Evolutionary conservation across 169 alveolate species (phyloP).

Genomic region (Plasmodium coatneyi): DNA sequence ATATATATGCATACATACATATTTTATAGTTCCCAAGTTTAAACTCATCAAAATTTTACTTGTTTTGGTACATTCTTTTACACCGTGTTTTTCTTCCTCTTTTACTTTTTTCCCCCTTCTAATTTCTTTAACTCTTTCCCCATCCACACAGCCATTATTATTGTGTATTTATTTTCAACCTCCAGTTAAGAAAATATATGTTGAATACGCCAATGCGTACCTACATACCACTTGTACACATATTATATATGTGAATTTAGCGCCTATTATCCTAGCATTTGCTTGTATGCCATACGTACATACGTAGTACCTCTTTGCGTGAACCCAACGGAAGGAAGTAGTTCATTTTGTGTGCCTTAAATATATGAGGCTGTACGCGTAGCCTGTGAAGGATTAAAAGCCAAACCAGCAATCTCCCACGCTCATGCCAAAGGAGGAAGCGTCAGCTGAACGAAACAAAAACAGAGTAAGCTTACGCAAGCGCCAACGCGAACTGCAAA

Average conservation of each 20-base stretch:
- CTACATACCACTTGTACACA: not conserved
- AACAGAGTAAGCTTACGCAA: not conserved
- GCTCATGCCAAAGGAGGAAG: not conserved
- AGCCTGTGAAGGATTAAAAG: not conserved
- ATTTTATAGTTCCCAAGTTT: not conserved
- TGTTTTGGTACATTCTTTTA: conserved; percentile 1
- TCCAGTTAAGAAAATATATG: not conserved
- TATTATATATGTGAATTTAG: not conserved
- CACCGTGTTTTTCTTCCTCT: conserved; percentile 5
- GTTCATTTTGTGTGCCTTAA: not conserved
- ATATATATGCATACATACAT: not conserved
- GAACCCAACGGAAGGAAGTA: not conserved
- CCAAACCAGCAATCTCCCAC: not conserved
- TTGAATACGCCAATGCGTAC: not conserved
- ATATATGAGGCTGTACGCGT: not conserved
- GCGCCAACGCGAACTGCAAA: not conserved
- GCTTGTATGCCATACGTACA: not conserved
- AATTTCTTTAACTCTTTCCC: not conserved
- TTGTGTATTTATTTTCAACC: not conserved
- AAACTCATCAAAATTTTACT: not conserved
- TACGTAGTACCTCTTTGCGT: not conserved
- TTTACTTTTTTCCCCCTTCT: not conserved
- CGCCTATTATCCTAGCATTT: not conserved
- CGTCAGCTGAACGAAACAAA: not conserved
- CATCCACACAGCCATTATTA: not conserved